Evolutionary conservation across 108 stramenopile genomes (phyloP).

Genomic region (Skeletonema tropicum): DNA sequence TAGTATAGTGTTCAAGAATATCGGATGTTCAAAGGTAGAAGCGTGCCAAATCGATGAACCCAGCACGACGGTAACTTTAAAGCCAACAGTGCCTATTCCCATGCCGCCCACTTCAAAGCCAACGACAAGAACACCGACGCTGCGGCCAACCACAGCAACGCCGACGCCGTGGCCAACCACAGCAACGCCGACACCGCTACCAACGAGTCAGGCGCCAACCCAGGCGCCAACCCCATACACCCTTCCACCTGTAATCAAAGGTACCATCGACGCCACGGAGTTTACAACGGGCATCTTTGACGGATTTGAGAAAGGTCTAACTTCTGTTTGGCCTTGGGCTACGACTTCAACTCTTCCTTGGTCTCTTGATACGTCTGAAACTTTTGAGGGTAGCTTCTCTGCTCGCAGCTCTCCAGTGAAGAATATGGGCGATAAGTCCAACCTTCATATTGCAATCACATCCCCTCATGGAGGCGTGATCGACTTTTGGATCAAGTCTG

Average conservation of each 20-base stretch:
- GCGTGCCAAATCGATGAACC: neutral
- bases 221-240: conserved; percentile 3
- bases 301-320: conserved; percentile 35
- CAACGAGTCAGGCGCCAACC: conserved; percentile 6
- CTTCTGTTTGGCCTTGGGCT: conserved; percentile 22
- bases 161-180: too few species aligned
- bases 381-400: conserved; percentile 13
- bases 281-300: conserved; percentile 11
- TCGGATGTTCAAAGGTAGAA: neutral
- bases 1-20: neutral
- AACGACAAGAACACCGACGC: neutral
- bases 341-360: conserved; percentile 25
- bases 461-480: conserved; percentile 25
- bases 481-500: conserved; percentile 22
- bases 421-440: conserved; percentile 9
- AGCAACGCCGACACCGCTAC: conserved; percentile 7
- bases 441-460: conserved; percentile 24
- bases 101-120: conserved; percentile 1
- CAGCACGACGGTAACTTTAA: neutral
- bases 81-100: neutral
- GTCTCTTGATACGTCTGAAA: conserved; percentile 11
- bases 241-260: conserved; percentile 8
- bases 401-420: conserved; percentile 7
- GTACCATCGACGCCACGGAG: conserved; percentile 6
- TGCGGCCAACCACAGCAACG: conserved; percentile 2